phyloP scores from a whole-genome alignment of 2,329 filamentous ascomycete genomes.

The Boeremia lycopersici region DNA sequence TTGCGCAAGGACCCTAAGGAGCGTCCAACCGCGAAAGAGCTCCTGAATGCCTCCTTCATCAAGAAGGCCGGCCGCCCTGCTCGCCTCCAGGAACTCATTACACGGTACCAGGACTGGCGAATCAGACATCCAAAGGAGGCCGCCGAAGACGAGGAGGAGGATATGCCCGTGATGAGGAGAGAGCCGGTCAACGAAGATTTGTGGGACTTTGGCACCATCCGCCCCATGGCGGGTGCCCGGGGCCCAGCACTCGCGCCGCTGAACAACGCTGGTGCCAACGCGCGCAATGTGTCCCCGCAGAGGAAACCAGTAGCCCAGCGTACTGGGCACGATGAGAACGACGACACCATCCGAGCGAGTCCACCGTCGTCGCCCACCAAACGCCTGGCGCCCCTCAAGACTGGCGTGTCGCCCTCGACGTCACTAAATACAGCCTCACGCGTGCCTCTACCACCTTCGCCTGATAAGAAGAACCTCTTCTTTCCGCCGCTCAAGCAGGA shows the following conservation, averaged over 20 bases:
- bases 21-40: constrained; percentile 81
- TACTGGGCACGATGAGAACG: constrained; percentile 44
- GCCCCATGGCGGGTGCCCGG: constrained; percentile 63
- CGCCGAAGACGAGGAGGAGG: constrained; percentile 52
- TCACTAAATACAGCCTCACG: constrained; percentile 51
- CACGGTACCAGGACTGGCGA: constrained; percentile 86
- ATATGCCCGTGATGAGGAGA: constrained; percentile 43
- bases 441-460: constrained; percentile 54
- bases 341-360: constrained; percentile 43
- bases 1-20: constrained; percentile 88
- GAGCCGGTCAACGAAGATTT: constrained; percentile 76
- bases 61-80: constrained; percentile 91
- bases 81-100: constrained; percentile 95
- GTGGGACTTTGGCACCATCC: constrained; percentile 98
- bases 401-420: constrained; percentile 45
- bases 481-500: constrained; percentile 39
- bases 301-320: constrained; percentile 42
- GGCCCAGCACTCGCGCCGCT: constrained; percentile 71
- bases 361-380: constrained; percentile 53
- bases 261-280: constrained; percentile 82
- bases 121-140: constrained; percentile 77
- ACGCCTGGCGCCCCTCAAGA: constrained; percentile 36
- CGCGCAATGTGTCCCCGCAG: constrained; percentile 56
- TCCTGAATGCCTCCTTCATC: constrained; percentile 89
- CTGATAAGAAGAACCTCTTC: constrained; percentile 48